A percentile compares a stretch with the other conserved stretches of the same genome.
phyloP scores from a whole-genome alignment of 495 filamentous ascomycete species.

The Daldinia bambusicola region DNA sequence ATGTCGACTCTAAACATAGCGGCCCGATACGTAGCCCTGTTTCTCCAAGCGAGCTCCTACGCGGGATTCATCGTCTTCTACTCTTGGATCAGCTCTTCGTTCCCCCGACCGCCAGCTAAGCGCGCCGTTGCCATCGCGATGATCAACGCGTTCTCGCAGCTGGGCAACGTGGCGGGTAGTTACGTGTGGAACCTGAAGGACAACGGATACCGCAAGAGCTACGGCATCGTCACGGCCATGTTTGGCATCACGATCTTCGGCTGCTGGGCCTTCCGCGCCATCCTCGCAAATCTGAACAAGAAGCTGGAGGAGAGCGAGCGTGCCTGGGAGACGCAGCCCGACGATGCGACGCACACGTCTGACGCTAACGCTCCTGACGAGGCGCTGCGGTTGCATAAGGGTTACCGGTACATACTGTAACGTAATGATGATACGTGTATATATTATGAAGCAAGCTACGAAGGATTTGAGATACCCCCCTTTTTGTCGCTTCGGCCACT shows the following conservation, averaged over 20 bases:
- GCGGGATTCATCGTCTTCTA: constrained; percentile 77
- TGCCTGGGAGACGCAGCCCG: constrained; percentile 36
- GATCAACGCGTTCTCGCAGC: constrained; percentile 81
- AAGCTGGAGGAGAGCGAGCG: constrained; percentile 66
- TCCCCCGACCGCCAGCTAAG: constrained; percentile 81
- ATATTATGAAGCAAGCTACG: neutral
- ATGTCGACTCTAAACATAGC: constrained; percentile 71
- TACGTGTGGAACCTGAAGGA: constrained; percentile 73
- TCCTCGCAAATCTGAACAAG: constrained; percentile 72
- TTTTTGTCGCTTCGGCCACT: neutral
- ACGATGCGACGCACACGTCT: constrained; percentile 39
- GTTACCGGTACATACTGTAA: constrained; percentile 45
- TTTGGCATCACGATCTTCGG: constrained; percentile 65
- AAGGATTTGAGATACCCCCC: constrained; percentile 29
- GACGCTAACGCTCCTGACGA: constrained; percentile 39
- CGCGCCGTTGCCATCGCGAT: constrained; percentile 79
- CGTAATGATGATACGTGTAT: neutral
- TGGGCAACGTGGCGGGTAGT: constrained; percentile 74
- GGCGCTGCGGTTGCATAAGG: constrained; percentile 40
- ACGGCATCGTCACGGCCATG: constrained; percentile 70
- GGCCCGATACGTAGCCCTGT: constrained; percentile 78
- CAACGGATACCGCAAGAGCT: constrained; percentile 54
- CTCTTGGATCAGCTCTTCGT: constrained; percentile 78
- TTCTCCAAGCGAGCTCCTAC: constrained; percentile 72
- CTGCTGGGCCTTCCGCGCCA: constrained; percentile 62